Evolutionary conservation across 441 rosid species (phyloP), one percentile per base, ranked within the genome.

Genomic region (Theobroma grandiflorum): DNA sequence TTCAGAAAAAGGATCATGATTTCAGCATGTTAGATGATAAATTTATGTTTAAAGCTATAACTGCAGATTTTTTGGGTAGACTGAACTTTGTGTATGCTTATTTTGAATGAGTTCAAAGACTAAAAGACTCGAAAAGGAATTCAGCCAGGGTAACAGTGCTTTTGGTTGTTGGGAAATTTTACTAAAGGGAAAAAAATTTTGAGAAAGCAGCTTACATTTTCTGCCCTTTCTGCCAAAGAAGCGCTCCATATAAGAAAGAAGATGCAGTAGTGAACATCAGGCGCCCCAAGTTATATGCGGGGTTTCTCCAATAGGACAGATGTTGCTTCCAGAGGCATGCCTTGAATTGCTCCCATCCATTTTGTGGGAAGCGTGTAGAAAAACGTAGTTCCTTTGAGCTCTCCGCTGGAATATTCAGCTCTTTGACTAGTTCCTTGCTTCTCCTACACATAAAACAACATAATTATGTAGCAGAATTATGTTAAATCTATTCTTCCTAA

Each of bases 291-390:
- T 87, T 88, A 72, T 87, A 86, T 18, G 85, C 67, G 26, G 94
- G 87, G 74, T 78, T 85, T 84, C 91, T 84, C 91, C 90, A 89
- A 63, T 87, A 86, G 53, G 95, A 91, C 84, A 84, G 77, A 70
- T 92, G 81, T 77, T 84, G 92, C 84, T 87, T 94, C 95, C 92
- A 91, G 43, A 90, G 89, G 86, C 87, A 92, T 79, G 88, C 90
- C 85, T 84, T 89, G 81, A 87, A 79, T 81, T 90, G 91, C 81
- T 80, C 90, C 84, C 81, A 84, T 55, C 86, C 88, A 75, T 74
- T 84, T 74, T 82, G 90, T 7, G 86, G 80, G 75, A 81, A 87
- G 40, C 84, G 81, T 14, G 83, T 80, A 5, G 83, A 77, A 79
- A 84, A 87, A 47, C 63, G 77, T 75, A 88, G 78, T 47, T 72